A percentile compares a stretch with the other conserved stretches of the same genome.
phyloP scores from a whole-genome alignment of 257 asterid genomes.

The Primulina eburnea region DNA sequence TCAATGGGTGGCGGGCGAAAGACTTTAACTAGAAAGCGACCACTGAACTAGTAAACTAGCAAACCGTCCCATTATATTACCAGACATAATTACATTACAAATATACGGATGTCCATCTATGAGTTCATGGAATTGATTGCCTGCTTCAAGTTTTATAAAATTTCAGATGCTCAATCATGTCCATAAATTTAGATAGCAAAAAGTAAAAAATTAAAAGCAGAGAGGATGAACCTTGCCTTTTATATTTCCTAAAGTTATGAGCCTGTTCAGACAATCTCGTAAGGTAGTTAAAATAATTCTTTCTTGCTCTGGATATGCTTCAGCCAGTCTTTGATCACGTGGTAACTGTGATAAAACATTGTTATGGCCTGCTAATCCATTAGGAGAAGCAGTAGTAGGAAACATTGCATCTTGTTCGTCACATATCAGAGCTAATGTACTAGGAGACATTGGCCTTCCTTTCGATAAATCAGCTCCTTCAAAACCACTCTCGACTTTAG shows the following conservation, averaged over 20 bases:
- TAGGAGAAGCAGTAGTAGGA: conserved; percentile 46
- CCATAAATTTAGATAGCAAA: background rate
- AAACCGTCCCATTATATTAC: too few relatives aligned
- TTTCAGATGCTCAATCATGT: background rate
- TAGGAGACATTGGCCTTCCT: conserved; percentile 87
- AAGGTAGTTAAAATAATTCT: conserved; percentile 78
- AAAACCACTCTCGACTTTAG: conserved; percentile 45
- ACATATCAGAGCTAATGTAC: conserved; percentile 95
- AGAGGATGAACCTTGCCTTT: conserved; percentile 56
- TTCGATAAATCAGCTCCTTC: conserved; percentile 62
- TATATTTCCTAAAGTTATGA: conserved; percentile 83
- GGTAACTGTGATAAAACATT: conserved; percentile 46
- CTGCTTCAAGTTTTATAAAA: background rate
- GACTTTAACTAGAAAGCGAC: too few relatives aligned
- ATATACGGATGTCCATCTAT: background rate
- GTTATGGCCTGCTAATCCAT: conserved; percentile 41
- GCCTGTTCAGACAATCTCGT: conserved; percentile 89
- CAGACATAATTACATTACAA: background rate
- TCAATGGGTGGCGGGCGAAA: too few relatives aligned
- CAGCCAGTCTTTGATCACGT: conserved; percentile 53
- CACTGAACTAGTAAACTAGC: too few relatives aligned
- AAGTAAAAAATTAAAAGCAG: conserved; percentile 14
- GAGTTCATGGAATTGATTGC: background rate
- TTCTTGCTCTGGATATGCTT: conserved; percentile 79
- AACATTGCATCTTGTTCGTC: conserved; percentile 84